Evolutionary conservation across 768 basidiomycete genomes (phyloP), one percentile per base, ranked within the genome.

Genomic region (Hypholoma sublateritium): DNA sequence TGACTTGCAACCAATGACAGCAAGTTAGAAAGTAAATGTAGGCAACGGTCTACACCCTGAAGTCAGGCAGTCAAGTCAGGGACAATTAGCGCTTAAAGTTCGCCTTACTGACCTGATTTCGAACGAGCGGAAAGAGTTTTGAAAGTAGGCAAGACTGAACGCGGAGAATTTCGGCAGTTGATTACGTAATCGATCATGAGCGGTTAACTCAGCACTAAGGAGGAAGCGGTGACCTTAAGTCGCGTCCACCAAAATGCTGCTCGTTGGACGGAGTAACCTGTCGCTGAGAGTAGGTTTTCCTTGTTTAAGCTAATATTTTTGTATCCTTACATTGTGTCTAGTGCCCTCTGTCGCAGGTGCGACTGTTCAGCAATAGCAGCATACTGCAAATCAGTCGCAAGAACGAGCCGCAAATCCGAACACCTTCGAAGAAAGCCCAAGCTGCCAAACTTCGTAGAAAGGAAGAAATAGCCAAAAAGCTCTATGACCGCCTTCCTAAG

Each of bases 351-450:
- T 42, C 55, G 24, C 59, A 59, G 58, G 49, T 59, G 50, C 78
- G 84, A 45, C 73, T 73, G 46, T 88, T 91, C 66, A 82, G 81
- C 24, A 80, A 80, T 3, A 84, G 75, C 21, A 72, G 70, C 46
- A 66, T 71, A 59, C 64, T 78, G 25, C 72, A 62, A 43, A 65
- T 83, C 39, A 81, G 75, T 6, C 81, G 78, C 54, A 75, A 80
- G 53, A 82, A 82, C 68, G 65, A 67, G 48, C 63, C 73, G 16
- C 84, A 81, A 66, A 78, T 83, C 45, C 78, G 81, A 2, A 69
- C 78, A n/a, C 84, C 82, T 14, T 85, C 86, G 13, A 92, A 91
- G 73, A 87, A 87, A 65, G 83, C 86, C 19, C 75, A 83, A 28
- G 87, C 86, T 28, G 83, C 88, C 28, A 83, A 87, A 65, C 77